Conservation (phyloP, 169 alveolate species). For the Cyclospora cayetanensis region DNA sequence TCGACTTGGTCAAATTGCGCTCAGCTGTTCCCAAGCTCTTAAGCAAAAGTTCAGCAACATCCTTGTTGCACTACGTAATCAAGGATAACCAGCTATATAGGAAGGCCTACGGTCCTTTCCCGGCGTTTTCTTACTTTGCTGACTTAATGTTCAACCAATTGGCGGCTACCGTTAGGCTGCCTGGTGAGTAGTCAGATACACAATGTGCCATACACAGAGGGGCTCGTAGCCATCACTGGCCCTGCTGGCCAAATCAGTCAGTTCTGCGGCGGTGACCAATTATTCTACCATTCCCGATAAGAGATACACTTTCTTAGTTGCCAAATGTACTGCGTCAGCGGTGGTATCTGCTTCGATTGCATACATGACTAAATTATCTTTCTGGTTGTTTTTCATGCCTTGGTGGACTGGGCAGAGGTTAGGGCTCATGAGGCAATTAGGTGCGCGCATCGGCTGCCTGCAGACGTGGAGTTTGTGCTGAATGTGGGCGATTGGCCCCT, state of each 20-base stretch:
- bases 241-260: no score
- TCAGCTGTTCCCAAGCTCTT: slow-evolving; percentile 43
- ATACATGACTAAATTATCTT: no score
- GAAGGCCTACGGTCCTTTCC: slow-evolving; percentile 65
- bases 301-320: no score
- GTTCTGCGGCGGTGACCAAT: no score
- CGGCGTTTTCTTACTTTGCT: slow-evolving; percentile 61
- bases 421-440: not conserved
- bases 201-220: no score
- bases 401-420: no score
- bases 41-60: slow-evolving; percentile 26
- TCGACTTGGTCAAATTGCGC: slow-evolving; percentile 64
- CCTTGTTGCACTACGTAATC: slow-evolving; percentile 66
- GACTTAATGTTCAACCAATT: slow-evolving; percentile 39
- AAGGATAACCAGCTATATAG: slow-evolving; percentile 65
- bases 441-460: not conserved
- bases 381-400: no score
- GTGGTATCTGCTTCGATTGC: no score
- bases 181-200: slow-evolving; percentile 36
- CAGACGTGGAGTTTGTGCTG: slow-evolving; percentile 70
- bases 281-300: no score
- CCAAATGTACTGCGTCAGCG: no score
- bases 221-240: no score
- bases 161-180: slow-evolving; percentile 55
- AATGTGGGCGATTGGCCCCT: slow-evolving; percentile 73